These are phyloP conservation scores for Rubroshorea leprosula DNA, from an alignment of 345 rosid species.

Conservation along the genomic window DNA sequence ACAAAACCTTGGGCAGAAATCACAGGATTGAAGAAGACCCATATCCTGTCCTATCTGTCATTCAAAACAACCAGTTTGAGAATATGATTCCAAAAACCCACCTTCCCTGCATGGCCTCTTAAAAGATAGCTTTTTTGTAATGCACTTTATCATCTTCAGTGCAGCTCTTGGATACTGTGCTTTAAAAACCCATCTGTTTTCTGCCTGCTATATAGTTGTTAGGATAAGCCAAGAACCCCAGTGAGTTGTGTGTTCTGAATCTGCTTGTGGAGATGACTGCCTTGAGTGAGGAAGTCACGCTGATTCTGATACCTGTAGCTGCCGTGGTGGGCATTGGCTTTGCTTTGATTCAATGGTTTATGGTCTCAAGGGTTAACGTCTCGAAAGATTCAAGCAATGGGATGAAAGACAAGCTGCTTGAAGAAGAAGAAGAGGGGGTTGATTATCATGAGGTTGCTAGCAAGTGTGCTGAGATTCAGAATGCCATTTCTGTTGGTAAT, in stretches of 20 bases:
- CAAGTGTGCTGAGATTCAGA: slow-evolving; percentile 68
- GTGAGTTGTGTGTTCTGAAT: neutral
- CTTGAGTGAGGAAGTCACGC: slow-evolving; percentile 47
- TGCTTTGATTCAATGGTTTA: slow-evolving; percentile 62
- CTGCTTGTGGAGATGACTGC: slow-evolving; percentile 29
- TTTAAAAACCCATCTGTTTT: neutral
- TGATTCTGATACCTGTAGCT: slow-evolving; percentile 41
- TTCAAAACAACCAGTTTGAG: slow-evolving; percentile 45
- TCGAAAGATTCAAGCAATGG: slow-evolving; percentile 27
- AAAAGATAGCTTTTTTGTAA: slow-evolving; percentile 14
- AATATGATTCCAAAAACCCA: slow-evolving; percentile 11
- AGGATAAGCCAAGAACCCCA: neutral
- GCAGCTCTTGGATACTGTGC: neutral
- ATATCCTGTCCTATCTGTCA: slow-evolving; percentile 19
- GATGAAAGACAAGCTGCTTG: slow-evolving; percentile 36
- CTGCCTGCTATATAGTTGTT: slow-evolving; percentile 4
- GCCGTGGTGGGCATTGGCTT: slow-evolving; percentile 54
- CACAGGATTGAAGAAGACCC: too few relatives aligned
- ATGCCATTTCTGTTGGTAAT: slow-evolving; percentile 63
- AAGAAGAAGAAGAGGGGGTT: slow-evolving; percentile 45
- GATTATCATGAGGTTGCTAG: slow-evolving; percentile 33
- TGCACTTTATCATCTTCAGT: neutral
- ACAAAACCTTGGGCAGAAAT: slow-evolving; percentile 8
- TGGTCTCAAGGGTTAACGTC: slow-evolving; percentile 53
- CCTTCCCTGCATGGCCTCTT: slow-evolving; percentile 16